Evolutionary conservation across 1,139 yeast genomes (phyloP).

Genomic region (Scheffersomyces titani): DNA sequence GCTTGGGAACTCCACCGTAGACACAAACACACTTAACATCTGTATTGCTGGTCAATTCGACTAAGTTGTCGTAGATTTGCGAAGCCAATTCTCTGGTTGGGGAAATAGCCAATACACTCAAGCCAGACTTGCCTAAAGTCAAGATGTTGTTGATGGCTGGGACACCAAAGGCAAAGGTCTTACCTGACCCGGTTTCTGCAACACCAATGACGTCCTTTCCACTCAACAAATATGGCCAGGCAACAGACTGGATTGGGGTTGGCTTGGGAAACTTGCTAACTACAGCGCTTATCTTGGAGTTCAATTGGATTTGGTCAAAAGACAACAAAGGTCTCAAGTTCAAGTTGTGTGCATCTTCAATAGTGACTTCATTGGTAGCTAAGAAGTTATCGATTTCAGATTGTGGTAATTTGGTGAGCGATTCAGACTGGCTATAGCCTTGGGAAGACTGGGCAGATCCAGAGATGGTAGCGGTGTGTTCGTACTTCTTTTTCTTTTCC

Average conservation of each 20-base stretch:
- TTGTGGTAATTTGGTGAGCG: conserved; percentile 41
- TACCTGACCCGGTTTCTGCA: conserved; percentile 98
- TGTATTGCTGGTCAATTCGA: conserved; percentile 61
- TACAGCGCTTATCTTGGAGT: conserved; percentile 54
- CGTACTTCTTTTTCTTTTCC: conserved; percentile 4
- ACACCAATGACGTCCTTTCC: conserved; percentile 93
- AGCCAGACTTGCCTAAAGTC: conserved; percentile 46
- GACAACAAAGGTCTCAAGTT: conserved; percentile 68
- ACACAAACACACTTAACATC: conserved; percentile 77
- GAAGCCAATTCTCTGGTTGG: conserved; percentile 98
- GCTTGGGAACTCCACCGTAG: conserved; percentile 97
- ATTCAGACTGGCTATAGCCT: conserved; percentile 31
- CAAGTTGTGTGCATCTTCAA: conserved; percentile 64
- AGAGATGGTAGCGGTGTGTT: conserved; percentile 10
- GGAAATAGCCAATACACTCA: conserved; percentile 81
- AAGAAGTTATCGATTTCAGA: conserved; percentile 63
- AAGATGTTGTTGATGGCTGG: conserved; percentile 85
- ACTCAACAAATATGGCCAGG: conserved; percentile 89
- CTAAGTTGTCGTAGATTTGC: conserved; percentile 86
- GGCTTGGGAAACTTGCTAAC: conserved; percentile 80
- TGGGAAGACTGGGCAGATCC: conserved; percentile 12
- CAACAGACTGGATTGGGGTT: conserved; percentile 94
- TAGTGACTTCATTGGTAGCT: conserved; percentile 70
- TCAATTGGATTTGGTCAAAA: conserved; percentile 63
- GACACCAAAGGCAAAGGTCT: conserved; percentile 95